phyloP scores from a whole-genome alignment of 768 basidiomycete species.

The Mycena filopes region DNA sequence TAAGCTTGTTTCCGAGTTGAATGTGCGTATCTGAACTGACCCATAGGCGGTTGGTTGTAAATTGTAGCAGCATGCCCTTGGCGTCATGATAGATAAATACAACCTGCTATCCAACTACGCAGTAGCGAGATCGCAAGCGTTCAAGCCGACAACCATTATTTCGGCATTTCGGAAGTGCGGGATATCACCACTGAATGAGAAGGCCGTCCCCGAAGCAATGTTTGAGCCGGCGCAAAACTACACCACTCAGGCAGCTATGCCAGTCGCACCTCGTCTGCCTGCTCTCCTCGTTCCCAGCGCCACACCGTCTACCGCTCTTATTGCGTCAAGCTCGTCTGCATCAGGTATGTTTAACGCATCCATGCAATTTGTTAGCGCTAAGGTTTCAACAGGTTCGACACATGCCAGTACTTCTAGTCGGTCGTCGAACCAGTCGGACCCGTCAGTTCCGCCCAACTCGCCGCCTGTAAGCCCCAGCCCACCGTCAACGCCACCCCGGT shows the following conservation, averaged over 20 bases:
- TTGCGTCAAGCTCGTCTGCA: no score
- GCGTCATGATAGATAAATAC: constrained; percentile 28
- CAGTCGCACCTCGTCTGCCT: constrained; percentile 11
- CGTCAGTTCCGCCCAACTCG: not conserved
- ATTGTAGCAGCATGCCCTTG: not conserved
- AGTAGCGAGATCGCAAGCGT: constrained; percentile 13
- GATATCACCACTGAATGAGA: constrained; percentile 31
- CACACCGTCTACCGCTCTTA: no score
- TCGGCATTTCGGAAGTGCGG: constrained; percentile 31
- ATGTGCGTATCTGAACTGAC: not conserved
- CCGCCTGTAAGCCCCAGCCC: not conserved
- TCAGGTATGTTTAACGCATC: no score
- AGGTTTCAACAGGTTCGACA: no score
- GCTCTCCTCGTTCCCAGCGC: no score
- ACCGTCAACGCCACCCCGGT: not conserved
- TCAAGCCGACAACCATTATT: constrained; percentile 29
- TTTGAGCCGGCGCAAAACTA: constrained; percentile 17
- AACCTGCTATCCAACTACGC: constrained; percentile 31
- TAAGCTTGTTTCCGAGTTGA: not conserved
- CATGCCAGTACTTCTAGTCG: no score
- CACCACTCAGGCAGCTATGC: constrained; percentile 17
- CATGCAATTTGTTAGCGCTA: no score
- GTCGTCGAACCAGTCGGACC: not conserved
- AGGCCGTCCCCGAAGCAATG: constrained; percentile 13
- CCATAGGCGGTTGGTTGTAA: not conserved